Percentiles rank a stretch among this genome's conserved stretches.
phyloP scores from a whole-genome alignment of 2,329 filamentous ascomycete genomes.

The Venturia effusa region DNA sequence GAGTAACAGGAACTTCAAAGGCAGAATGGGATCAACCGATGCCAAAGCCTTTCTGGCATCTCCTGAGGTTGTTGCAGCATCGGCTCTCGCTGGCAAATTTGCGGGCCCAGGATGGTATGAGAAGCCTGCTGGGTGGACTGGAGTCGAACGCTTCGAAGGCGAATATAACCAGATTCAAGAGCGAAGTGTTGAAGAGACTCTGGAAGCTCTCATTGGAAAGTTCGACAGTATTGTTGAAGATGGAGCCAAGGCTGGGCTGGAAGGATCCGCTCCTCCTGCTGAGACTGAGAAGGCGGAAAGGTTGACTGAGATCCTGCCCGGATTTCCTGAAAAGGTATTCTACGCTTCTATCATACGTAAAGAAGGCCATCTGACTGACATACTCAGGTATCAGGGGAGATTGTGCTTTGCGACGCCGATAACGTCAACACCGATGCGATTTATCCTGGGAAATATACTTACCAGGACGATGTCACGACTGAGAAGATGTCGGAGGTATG shows the following conservation, averaged over 20 bases:
- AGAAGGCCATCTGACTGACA: background rate
- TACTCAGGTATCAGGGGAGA: slow-evolving; percentile 50
- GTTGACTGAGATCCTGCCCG: slow-evolving; percentile 64
- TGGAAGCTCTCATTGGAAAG: slow-evolving; percentile 61
- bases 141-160: slow-evolving; percentile 62
- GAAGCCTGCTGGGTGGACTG: slow-evolving; percentile 54
- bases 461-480: slow-evolving; percentile 68
- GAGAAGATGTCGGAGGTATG: slow-evolving; percentile 76
- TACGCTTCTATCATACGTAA: background rate
- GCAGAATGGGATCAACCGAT: slow-evolving; percentile 71
- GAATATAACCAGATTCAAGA: slow-evolving; percentile 42
- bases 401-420: slow-evolving; percentile 75
- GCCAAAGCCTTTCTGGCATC: slow-evolving; percentile 79
- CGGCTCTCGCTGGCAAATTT: slow-evolving; percentile 64
- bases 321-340: slow-evolving; percentile 70
- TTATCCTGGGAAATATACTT: slow-evolving; percentile 71
- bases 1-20: slow-evolving; percentile 83
- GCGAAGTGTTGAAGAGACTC: slow-evolving; percentile 54
- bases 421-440: slow-evolving; percentile 78
- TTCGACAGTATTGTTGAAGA: slow-evolving; percentile 49
- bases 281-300: slow-evolving; percentile 22
- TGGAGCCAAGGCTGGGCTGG: slow-evolving; percentile 20
- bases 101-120: slow-evolving; percentile 70
- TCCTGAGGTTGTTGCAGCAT: slow-evolving; percentile 86
- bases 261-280: slow-evolving; percentile 11